Conservation (phyloP, 2,329 filamentous ascomycete species). For the Alternaria arborescens region DNA sequence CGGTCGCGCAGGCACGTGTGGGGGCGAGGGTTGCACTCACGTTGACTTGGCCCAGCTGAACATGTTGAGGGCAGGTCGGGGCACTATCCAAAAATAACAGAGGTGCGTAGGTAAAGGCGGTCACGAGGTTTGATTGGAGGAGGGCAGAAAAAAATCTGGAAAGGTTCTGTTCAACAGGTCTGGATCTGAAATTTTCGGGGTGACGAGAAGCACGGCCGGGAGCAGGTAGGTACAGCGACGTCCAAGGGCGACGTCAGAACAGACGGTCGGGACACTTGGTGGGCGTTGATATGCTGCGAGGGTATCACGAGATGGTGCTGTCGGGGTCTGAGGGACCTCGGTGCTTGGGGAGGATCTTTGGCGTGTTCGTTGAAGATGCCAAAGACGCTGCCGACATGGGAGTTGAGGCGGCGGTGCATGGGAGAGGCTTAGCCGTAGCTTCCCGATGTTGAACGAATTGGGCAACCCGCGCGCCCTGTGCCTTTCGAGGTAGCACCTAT, state of each 20-base stretch:
- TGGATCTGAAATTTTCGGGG: constrained; percentile 34
- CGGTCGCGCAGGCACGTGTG: constrained; percentile 29
- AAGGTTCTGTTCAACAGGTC: constrained; percentile 35
- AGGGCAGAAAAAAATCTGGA: constrained; percentile 41
- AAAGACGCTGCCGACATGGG: constrained; percentile 2
- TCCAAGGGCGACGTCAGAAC: constrained; percentile 6
- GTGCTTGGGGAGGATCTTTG: not conserved
- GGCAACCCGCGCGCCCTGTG: constrained; percentile 19
- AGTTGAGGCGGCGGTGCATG: constrained; percentile 2
- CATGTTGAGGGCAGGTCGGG: constrained; percentile 59
- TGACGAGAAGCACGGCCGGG: constrained; percentile 33
- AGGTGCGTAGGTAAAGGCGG: constrained; percentile 36
- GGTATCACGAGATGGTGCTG: constrained; percentile 9
- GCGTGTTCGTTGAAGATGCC: constrained; percentile 3
- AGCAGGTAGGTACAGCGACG: constrained; percentile 27
- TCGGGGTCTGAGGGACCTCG: not conserved
- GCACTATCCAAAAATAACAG: constrained; percentile 42
- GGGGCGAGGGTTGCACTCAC: constrained; percentile 62
- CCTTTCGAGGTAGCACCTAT: constrained; percentile 6
- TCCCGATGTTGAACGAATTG: constrained; percentile 19
- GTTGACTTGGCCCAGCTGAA: constrained; percentile 96
- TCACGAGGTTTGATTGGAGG: constrained; percentile 31
- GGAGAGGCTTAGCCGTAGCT: constrained; percentile 19
- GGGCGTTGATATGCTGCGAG: constrained; percentile 8
- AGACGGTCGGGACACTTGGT: constrained; percentile 23